Evolutionary conservation across 2,329 filamentous ascomycete species (phyloP), one percentile per base, ranked within the genome.

Genomic region (Diaporthe eres): DNA sequence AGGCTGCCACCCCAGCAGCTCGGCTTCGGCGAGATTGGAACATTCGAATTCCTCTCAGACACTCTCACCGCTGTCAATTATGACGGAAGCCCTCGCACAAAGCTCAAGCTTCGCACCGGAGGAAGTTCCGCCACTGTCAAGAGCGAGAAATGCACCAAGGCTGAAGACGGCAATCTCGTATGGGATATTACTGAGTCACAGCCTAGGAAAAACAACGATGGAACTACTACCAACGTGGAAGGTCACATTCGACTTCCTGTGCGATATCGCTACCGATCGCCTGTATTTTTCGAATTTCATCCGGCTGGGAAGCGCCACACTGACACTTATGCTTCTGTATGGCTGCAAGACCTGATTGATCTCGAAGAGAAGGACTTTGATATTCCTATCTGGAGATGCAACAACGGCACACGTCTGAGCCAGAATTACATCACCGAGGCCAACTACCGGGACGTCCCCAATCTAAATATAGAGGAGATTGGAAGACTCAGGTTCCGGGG

Each of bases 361-460:
- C 94, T 94, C 75, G 93, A 97, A 77, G 91, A 94, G 71, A 89
- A 88, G 2, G 90, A 93, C 19, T 93, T 98, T 80, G 94, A 97
- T 78, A 88, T 98, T n/a, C 97, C 96, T 0, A 93, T 99, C 75
- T 98, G 95, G 94, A 92, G 90, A 70, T 98, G 95, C 34, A 89
- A 94, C 79, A 94, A 94, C 75, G 88, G 92, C 0, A 87, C 90
- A 77, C 92, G 96, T 6, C 87, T 98, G 15, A 94, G 94, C 0
- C 96, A 98, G 82, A 98, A 98, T 82, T 98, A 96, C 83, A 94
- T 98, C 80, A 98, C 95, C 0, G 92, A 95, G 76, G 88, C 92
- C 25, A 98, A 97, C 81, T 92, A 90, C 82, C 85, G 87, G 13
- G 85, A 89, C 2, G 89, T 95, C 17, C 93, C 94, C 0, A 94